Conservation (phyloP, 2,329 filamentous ascomycete species). For the Calonectria multiphialidica region DNA sequence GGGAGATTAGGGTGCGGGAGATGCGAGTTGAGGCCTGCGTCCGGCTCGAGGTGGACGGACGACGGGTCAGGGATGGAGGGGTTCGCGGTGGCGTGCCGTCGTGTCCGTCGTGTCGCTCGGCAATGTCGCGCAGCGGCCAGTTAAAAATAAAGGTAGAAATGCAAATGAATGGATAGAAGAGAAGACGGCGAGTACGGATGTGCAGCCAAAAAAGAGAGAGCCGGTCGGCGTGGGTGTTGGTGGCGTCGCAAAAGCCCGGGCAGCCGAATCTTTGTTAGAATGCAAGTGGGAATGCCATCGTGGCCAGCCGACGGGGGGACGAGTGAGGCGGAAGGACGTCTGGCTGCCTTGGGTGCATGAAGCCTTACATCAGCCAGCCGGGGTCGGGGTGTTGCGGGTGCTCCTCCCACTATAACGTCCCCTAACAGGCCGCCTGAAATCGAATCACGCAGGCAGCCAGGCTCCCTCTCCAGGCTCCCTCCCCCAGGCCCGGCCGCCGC, state of each 20-base stretch:
- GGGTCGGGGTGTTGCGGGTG: conserved; percentile 6
- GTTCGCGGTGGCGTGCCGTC: conserved; percentile 45
- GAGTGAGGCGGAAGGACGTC: conserved; percentile 34
- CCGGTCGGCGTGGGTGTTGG: conserved; percentile 14
- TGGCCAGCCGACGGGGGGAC: conserved; percentile 34
- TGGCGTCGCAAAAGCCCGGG: conserved; percentile 13
- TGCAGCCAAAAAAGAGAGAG: conserved; percentile 18
- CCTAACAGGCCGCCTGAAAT: conserved; percentile 1
- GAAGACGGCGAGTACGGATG: conserved; percentile 22
- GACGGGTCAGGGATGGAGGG: conserved; percentile 43
- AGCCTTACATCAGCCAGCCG: conserved; percentile 30
- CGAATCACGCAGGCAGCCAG: not conserved
- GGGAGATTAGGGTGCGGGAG: not conserved
- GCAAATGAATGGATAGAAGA: conserved; percentile 35
- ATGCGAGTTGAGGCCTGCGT: conserved; percentile 7
- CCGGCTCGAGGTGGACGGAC: conserved; percentile 13
- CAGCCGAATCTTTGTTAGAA: conserved; percentile 27
- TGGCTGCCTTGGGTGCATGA: conserved; percentile 27
- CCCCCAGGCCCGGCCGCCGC: not conserved
- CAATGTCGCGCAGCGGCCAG: conserved; percentile 42
- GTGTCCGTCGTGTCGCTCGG: conserved; percentile 34
- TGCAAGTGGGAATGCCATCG: conserved; percentile 42
- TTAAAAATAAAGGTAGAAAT: conserved; percentile 19
- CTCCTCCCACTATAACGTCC: not conserved
- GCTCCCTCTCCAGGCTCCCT: not conserved